Evolutionary conservation across 2,329 filamentous ascomycete species (phyloP), one percentile per base, ranked within the genome.

Genomic region (Sphaerostilbella broomeana): DNA sequence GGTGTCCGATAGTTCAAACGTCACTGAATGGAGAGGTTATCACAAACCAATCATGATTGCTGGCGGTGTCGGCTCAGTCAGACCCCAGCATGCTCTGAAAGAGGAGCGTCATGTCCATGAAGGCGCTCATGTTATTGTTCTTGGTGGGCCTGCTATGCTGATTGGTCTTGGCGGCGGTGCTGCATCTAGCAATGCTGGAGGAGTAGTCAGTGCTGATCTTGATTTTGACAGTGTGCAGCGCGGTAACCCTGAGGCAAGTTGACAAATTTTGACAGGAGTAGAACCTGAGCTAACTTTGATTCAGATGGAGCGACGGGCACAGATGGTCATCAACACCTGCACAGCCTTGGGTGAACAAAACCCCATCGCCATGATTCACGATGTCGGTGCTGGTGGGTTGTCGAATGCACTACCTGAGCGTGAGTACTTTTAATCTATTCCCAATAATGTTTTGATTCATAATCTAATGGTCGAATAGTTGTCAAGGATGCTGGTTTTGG

Each of bases 31-130:
- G 55, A 77, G 90, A 51, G 92, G 92, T 17, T 98, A 94, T 60
- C 92, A 97, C 65, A 98, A 98, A 68, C 92, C 92, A 8, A 95
- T 95, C 61, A 94, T 95, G 86, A 87, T 98, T 65, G 92, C 92
- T 46, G 92, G 92, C 57, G 92, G 92, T 57, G 79, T 97, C 24
- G 92, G 92, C 34, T 95, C 86, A 5, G 90, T 97, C 20, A 72
- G 92, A 42, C 90, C 92, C 11, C 81, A 90, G 53, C 86, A 95
- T 57, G 90, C 92, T 3, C 72, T 95, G 43, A 98, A 98, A 66
- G 76, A 85, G 46, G 77, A 82, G 7, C 72, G 76, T 10, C 72
- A 86, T 46, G 92, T 98, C 13, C 81, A 81, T 37, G 77, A 88
- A 36, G 90, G 88, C n/a, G 88, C 89, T 13, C 86, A 90, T 58